Conservation (phyloP, 2,329 filamentous ascomycete species). For the Botrytis deweyae region DNA sequence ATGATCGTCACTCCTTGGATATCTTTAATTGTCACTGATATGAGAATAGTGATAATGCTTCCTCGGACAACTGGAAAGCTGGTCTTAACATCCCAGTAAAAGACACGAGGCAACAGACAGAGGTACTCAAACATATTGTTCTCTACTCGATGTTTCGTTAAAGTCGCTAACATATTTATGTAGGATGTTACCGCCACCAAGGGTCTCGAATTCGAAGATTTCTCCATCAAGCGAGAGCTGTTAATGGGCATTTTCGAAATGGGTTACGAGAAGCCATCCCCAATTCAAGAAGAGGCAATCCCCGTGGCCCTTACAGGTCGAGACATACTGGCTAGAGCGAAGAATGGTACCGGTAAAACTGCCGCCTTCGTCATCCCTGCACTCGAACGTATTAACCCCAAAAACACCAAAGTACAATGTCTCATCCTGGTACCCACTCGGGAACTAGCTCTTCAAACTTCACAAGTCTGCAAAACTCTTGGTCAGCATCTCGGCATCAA, state of each 20-base stretch:
- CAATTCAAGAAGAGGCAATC: constrained; percentile 98
- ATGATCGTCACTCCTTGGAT: constrained; percentile 19
- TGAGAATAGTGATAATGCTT: constrained; percentile 22
- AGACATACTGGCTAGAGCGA: constrained; percentile 93
- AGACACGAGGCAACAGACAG: constrained; percentile 77
- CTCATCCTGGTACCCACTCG: constrained; percentile 94
- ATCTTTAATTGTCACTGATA: constrained; percentile 16
- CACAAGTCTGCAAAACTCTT: constrained; percentile 97
- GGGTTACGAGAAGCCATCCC: constrained; percentile 96
- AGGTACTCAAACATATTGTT: constrained; percentile 51
- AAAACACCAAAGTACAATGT: constrained; percentile 93
- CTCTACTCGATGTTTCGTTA: background rate
- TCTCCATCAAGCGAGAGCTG: constrained; percentile 89
- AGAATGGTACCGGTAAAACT: constrained; percentile 98
- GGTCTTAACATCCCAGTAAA: constrained; percentile 69
- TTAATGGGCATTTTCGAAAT: constrained; percentile 99
- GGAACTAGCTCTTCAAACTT: constrained; percentile 96
- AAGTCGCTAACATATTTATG: constrained; percentile 25
- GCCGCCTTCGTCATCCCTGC: constrained; percentile 96
- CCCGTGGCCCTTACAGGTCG: constrained; percentile 92
- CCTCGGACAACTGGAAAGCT: constrained; percentile 70
- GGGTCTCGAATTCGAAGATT: constrained; percentile 96
- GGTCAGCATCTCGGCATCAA: constrained; percentile 97
- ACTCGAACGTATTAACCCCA: constrained; percentile 93
- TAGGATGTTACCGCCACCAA: constrained; percentile 98